Evolutionary conservation across 257 asterid species (phyloP), one percentile per base, ranked within the genome.

Genomic region (Catharanthus roseus): DNA sequence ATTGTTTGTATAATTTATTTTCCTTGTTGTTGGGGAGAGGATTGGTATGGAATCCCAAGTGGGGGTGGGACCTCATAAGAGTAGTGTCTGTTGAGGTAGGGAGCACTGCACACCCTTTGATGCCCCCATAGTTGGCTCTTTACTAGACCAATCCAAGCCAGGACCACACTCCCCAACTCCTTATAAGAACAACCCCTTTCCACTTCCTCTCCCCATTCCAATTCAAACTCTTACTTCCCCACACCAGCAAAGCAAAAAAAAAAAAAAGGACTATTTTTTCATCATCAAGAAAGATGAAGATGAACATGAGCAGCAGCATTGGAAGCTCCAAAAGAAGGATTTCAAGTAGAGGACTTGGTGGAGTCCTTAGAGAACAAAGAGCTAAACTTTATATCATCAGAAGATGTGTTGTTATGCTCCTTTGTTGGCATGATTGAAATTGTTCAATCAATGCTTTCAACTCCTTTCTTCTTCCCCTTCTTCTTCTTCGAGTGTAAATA

Each of bases 371-470:
- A 69, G 90, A 91, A 72, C 97, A 91, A 77, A 89, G 92, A 74
- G 92, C 97, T 24, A 86, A 79, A 73, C 95, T 91, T 23, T 91
- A 91, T 78, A 91, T 91, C 73, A 91, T 91, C 15, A 79, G 86
- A 42, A 80, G 97, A 73, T 91, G 97, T 61, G 95, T 91, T 0
- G 95, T 91, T 65, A 91, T 91, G 97, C 97, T 91, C 28, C 92
- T 91, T 57, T 91, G 97, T 75, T 91, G 90, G 82, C 96, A 82
- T 79, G 86, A 82, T 29, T 82, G 77, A 74, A 60, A 29, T 16
- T 45, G 34, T 6, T 13, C 31, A 58, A 68, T 3, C 3, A 38
- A 38, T 3, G 8, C 3, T 38, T 3, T 38, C 42, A 38, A 38
- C 42, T 54, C 41, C 65, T 69, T 18, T 69, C 62, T 57, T 24